Evolutionary conservation across 2,329 filamentous ascomycete species (phyloP), one percentile per base, ranked within the genome.

Genomic region (Claviceps sp.): DNA sequence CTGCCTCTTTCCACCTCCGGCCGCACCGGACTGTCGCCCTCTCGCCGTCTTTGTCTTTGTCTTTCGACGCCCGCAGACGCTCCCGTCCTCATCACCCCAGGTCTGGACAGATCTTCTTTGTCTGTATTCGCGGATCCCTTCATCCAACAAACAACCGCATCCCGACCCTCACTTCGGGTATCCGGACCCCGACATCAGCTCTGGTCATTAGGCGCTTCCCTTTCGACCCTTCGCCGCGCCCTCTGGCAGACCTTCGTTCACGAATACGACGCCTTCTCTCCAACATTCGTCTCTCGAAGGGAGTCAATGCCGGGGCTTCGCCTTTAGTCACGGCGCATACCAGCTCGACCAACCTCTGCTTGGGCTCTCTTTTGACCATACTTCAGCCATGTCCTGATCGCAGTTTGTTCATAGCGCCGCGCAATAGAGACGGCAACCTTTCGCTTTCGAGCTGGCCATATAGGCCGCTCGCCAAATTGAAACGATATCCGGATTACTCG

Each of bases 351-450:
- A 2, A 34, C 34, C 23, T 4, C 22, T 34, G 5, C 37, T 9
- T 5, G 16, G 22, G 13, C 22, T 29, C 16, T 20, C 20, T 14
- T 20, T 50, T 6, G 11, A 36, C 11, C 47, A 29, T 20, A 44
- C 44, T 50, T 54, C 51, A 56, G 62, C 57, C 61, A 66, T 66
- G 64, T 66, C 58, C 54, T 60, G 52, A 54, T 59, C 54, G 52
- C 55, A 52, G 50, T 56, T 29, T 39, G 16, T 26, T 36, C 16
- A 36, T 36, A 47, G 47, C 58, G 58, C 56, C 58, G 51, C 54
- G 54, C 61, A 61, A 63, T 66, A 67, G 61, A 67, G 62, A 63
- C 59, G 9, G 61, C 55, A 57, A 55, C 53, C 52, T 59, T 55
- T 57, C 57, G 39, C 53, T 52, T 52, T 50, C 58, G 61, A 59